A percentile compares a stretch with the other conserved stretches of the same genome.
Evolutionary conservation across 345 rosid species (phyloP).

Genomic region (Garcia nutans): DNA sequence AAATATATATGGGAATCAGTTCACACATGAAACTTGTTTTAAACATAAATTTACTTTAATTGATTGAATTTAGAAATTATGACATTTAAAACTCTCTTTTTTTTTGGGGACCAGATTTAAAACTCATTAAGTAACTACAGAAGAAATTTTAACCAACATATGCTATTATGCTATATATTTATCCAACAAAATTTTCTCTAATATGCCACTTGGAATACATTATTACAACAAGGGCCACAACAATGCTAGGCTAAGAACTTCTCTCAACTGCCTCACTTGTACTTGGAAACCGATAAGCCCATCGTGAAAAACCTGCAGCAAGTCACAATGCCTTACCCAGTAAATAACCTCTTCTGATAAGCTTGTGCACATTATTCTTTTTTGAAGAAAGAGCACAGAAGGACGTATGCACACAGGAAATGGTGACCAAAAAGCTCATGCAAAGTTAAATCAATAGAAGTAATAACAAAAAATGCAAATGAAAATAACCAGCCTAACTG

Average conservation of each 20-base stretch:
- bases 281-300: conserved; percentile 61
- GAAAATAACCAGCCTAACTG: not conserved
- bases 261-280: conserved; percentile 33
- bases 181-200: too few species aligned
- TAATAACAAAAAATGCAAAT: not conserved
- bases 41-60: too few species aligned
- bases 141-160: not conserved
- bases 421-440: too few species aligned
- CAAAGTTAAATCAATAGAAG: not conserved
- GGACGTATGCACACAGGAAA: too few species aligned
- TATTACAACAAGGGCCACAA: not conserved
- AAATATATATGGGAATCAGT: too few species aligned
- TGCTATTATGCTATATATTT: not conserved
- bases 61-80: too few species aligned
- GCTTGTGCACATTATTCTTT: too few species aligned
- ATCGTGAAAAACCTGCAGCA: conserved; percentile 53
- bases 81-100: too few species aligned
- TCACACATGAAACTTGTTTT: too few species aligned
- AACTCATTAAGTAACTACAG: not conserved
- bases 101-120: too few species aligned
- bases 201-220: not conserved
- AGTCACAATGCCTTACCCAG: not conserved
- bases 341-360: too few species aligned
- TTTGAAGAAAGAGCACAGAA: too few species aligned
- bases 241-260: not conserved